Conservation (phyloP, 768 basidiomycete genomes). For the Clathrus columnatus region DNA sequence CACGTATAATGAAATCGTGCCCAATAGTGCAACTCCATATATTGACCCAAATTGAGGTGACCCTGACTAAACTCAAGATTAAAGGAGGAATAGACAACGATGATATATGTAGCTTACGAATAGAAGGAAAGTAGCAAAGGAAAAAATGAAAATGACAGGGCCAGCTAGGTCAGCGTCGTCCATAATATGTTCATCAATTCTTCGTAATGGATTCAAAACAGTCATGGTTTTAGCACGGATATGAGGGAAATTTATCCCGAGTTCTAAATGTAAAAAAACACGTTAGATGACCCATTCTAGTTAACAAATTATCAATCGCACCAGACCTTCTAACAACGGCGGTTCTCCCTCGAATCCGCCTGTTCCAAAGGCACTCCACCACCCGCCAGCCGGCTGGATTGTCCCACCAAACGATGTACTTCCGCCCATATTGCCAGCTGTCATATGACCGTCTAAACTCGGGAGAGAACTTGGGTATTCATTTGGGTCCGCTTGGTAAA, state of each 20-base stretch:
- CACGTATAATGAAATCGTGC: constrained; percentile 84
- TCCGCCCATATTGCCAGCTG: constrained; percentile 31
- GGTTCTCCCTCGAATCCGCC: constrained; percentile 95
- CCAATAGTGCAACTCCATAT: constrained; percentile 95
- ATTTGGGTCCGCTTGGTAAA: constrained; percentile 46
- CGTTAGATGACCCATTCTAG: background rate
- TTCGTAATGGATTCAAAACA: constrained; percentile 84
- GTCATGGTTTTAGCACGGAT: constrained; percentile 91
- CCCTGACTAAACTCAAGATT: constrained; percentile 58
- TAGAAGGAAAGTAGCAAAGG: constrained; percentile 86
- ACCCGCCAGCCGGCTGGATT: constrained; percentile 65
- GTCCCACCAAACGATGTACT: constrained; percentile 54
- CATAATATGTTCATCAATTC: constrained; percentile 89
- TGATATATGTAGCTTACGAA: constrained; percentile 52
- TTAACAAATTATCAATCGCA: constrained; percentile 5
- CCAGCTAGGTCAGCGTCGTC: constrained; percentile 98
- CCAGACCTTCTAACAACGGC: constrained; percentile 84
- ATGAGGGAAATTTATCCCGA: constrained; percentile 96
- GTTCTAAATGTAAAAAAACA: constrained; percentile 44
- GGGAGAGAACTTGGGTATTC: constrained; percentile 51
- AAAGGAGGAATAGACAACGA: constrained; percentile 10
- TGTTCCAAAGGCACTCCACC: constrained; percentile 96
- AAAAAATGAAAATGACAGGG: constrained; percentile 89
- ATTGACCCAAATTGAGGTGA: constrained; percentile 99
- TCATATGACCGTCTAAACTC: constrained; percentile 67